phyloP scores from a whole-genome alignment of 768 basidiomycete species.

The Auriscalpium vulgare region DNA sequence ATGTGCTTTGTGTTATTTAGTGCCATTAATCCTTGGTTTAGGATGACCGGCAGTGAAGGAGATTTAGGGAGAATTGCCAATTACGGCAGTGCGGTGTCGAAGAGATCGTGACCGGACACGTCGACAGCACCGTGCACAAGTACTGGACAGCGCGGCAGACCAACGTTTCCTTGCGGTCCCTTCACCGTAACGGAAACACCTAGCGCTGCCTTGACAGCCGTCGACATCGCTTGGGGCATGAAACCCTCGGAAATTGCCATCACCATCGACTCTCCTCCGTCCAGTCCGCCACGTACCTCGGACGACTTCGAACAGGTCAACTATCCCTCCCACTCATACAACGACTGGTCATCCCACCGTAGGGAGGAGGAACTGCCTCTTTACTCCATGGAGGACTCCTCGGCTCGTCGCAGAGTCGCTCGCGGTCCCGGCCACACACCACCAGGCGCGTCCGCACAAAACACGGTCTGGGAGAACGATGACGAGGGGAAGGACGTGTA shows the following conservation, averaged over 20 bases:
- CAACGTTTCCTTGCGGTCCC: not conserved
- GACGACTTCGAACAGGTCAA: constrained; percentile 68
- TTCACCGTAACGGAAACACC: not conserved
- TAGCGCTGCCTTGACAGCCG: not conserved
- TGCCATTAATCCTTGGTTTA: not conserved
- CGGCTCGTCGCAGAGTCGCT: constrained; percentile 35
- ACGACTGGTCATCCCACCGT: constrained; percentile 17
- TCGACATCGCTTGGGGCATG: constrained; percentile 32
- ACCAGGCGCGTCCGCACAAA: constrained; percentile 13
- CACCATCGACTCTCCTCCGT: constrained; percentile 55
- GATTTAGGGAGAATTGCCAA: not conserved
- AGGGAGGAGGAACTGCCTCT: constrained; percentile 39
- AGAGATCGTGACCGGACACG: not conserved
- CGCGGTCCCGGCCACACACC: constrained; percentile 27
- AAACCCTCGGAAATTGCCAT: constrained; percentile 59
- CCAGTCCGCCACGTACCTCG: constrained; percentile 41
- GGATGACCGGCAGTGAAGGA: not conserved
- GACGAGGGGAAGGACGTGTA: constrained; percentile 66
- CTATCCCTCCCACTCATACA: constrained; percentile 39
- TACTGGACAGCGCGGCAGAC: not conserved
- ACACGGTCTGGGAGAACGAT: constrained; percentile 32
- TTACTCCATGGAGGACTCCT: constrained; percentile 48
- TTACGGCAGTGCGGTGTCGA: not conserved
- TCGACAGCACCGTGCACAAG: not conserved
- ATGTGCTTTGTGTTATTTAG: too few species aligned